phyloP scores from a whole-genome alignment of 805 yeast genomes.

The Lachancea kluyveri region DNA sequence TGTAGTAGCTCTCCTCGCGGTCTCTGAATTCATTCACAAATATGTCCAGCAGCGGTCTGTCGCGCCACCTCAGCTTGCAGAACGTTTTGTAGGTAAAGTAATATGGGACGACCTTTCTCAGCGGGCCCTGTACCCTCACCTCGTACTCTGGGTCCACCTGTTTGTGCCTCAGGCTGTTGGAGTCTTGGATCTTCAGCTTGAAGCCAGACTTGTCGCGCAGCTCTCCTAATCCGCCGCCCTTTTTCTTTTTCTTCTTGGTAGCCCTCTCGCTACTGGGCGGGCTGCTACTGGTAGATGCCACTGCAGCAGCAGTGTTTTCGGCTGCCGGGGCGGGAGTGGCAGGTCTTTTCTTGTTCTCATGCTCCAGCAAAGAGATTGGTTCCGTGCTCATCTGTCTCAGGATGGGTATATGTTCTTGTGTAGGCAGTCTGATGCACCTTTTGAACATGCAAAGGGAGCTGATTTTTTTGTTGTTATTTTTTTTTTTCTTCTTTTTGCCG shows the following conservation, averaged over 20 bases:
- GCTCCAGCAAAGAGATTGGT: no score
- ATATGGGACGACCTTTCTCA: slow-evolving; percentile 78
- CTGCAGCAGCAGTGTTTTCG: not conserved
- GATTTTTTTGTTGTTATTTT: no score
- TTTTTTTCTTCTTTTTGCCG: no score
- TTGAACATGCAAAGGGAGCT: no score
- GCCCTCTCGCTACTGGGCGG: no score
- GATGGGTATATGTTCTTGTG: no score
- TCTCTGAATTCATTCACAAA: slow-evolving; percentile 84
- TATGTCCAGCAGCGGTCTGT: slow-evolving; percentile 70
- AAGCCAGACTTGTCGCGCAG: slow-evolving; percentile 28
- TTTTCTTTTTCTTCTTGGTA: slow-evolving; percentile 5
- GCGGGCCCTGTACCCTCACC: slow-evolving; percentile 50
- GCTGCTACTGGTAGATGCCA: not conserved
- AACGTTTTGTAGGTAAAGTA: slow-evolving; percentile 84
- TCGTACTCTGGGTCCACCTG: slow-evolving; percentile 55
- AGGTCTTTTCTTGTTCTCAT: slow-evolving; percentile 5
- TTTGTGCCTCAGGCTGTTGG: slow-evolving; percentile 36
- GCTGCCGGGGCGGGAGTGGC: not conserved
- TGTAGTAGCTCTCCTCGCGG: slow-evolving; percentile 60
- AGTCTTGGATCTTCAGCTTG: slow-evolving; percentile 21
- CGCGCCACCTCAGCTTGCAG: slow-evolving; percentile 90
- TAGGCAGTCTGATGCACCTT: no score
- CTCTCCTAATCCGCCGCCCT: slow-evolving; percentile 9
- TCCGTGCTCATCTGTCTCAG: no score